Conservation (phyloP, 352 stramenopile species). For the Globisporangium heterothallicum region DNA sequence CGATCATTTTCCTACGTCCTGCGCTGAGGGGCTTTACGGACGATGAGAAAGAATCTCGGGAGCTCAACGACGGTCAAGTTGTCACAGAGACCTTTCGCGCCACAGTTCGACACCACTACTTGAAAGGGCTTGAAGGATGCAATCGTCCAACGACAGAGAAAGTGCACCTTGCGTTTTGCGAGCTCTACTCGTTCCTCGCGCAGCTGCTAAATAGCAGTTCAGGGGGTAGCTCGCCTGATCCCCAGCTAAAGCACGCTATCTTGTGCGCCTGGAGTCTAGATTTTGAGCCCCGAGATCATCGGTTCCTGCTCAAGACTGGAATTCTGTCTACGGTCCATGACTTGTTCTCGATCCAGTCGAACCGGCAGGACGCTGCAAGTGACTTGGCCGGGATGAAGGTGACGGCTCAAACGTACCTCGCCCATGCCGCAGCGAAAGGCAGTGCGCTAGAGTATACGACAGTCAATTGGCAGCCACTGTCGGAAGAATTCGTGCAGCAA, state of each 20-base stretch:
- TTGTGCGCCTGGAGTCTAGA: constrained; percentile 79
- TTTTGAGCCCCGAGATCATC: constrained; percentile 79
- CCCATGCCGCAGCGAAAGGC: constrained; percentile 1
- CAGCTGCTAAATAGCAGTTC: constrained; percentile 33
- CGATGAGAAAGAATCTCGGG: constrained; percentile 75
- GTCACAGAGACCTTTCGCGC: constrained; percentile 79
- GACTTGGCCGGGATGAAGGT: constrained; percentile 19
- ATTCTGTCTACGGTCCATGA: constrained; percentile 72
- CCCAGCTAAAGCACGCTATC: constrained; percentile 71
- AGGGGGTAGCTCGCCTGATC: constrained; percentile 30
- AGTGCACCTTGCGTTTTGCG: constrained; percentile 66
- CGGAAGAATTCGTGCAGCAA: constrained; percentile 74
- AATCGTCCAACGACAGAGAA: constrained; percentile 49
- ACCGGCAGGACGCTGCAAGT: constrained; percentile 31
- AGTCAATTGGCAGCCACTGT: constrained; percentile 76
- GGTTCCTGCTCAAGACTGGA: constrained; percentile 71
- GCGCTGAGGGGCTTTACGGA: constrained; percentile 83
- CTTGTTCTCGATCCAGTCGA: constrained; percentile 66
- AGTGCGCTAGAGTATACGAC: constrained; percentile 21
- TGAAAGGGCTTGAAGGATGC: constrained; percentile 84
- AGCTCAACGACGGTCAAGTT: constrained; percentile 71
- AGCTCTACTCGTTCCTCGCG: constrained; percentile 67
- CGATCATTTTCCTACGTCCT: constrained; percentile 77
- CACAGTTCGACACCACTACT: constrained; percentile 81
- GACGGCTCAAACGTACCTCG: constrained; percentile 11